A percentile compares a stretch with the other conserved stretches of the same genome.
These are phyloP conservation scores for Monilinia laxa DNA, from an alignment of 2,329 filamentous ascomycete genomes.

Conservation along the genomic window DNA sequence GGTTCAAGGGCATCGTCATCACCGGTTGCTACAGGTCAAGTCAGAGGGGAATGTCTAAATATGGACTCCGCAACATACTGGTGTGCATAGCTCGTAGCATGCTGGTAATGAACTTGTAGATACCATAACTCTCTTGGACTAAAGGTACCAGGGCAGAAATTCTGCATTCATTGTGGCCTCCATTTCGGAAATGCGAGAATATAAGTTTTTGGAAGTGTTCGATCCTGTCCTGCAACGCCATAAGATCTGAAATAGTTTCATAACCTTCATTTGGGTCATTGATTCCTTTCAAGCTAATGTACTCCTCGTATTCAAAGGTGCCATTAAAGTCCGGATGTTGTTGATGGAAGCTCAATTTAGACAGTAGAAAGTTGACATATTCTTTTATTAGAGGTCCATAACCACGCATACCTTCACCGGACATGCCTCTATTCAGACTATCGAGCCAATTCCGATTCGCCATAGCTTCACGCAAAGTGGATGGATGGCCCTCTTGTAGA, in stretches of 20 bases:
- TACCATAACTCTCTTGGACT: slow-evolving; percentile 97
- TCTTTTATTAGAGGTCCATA: slow-evolving; percentile 92
- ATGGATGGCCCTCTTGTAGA: slow-evolving; percentile 90
- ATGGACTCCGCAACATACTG: slow-evolving; percentile 55
- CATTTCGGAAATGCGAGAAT: slow-evolving; percentile 91
- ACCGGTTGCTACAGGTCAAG: slow-evolving; percentile 64
- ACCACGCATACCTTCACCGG: slow-evolving; percentile 80
- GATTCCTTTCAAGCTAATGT: slow-evolving; percentile 95
- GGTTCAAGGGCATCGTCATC: slow-evolving; percentile 91
- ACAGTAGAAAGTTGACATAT: slow-evolving; percentile 93
- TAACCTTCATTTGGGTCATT: slow-evolving; percentile 98
- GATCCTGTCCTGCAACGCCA: slow-evolving; percentile 96
- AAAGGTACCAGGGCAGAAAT: slow-evolving; percentile 92
- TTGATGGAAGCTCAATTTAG: slow-evolving; percentile 94
- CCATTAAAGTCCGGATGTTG: slow-evolving; percentile 98
- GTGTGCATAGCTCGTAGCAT: slow-evolving; percentile 98
- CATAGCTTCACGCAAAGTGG: slow-evolving; percentile 84
- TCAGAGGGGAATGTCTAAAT: slow-evolving; percentile 6
- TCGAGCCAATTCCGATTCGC: slow-evolving; percentile 88
- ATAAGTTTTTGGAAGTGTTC: slow-evolving; percentile 98
- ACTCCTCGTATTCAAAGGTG: slow-evolving; percentile 98
- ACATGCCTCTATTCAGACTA: slow-evolving; percentile 79
- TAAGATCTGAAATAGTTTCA: slow-evolving; percentile 94
- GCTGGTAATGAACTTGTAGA: slow-evolving; percentile 99
- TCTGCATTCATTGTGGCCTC: slow-evolving; percentile 92